Evolutionary conservation across 441 rosid species (phyloP), one percentile per base, ranked within the genome.

Genomic region (Mallotus repandus): DNA sequence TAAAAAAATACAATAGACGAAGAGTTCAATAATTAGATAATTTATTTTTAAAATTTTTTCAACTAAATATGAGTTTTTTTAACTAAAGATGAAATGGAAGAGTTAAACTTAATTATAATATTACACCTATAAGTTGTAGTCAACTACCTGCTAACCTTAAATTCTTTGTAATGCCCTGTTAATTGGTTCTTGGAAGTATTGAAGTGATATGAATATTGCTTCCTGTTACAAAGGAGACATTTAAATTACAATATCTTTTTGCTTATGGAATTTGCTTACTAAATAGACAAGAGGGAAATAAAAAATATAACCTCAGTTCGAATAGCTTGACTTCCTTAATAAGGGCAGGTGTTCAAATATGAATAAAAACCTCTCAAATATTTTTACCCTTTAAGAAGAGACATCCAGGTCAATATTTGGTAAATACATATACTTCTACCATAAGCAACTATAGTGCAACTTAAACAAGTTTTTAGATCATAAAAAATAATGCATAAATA

Each of bases 291-390:
- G 56, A 60, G 73, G 8, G 18, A 48, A 55, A 38, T 2, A 63
- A 45, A 80, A 9, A 15, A 66, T 81, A 86, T 88, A 88, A 96
- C 99, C 99, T 96, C 98, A 2, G 99, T 86, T 72, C 99, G 90
- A 73, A 96, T 96, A 41, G 98, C 91, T 78, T 98, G 84, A 85
- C 98, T 96, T 78, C 99, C 98, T 88, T 95, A 98, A 79, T 82
- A 87, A 18, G 98, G 97, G 73, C 98, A 95, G 0, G 95, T 90
- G 82, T 95, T 95, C 86, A 95, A 82, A 81, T 95, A 95, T 69
- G 83, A 66, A 80, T 86, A 79, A 96, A 96, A 56, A 90, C 81
- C 14, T 89, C 86, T 6, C 79, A 77, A 19, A 83, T 94, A 75
- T 81, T 75, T 87, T 86, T 90, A 58, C 89, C 97, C 98, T 91